Base-by-base conservation (phyloP, 1,284 basidiomycete species). In the Fomitopsis palustris region DNA sequence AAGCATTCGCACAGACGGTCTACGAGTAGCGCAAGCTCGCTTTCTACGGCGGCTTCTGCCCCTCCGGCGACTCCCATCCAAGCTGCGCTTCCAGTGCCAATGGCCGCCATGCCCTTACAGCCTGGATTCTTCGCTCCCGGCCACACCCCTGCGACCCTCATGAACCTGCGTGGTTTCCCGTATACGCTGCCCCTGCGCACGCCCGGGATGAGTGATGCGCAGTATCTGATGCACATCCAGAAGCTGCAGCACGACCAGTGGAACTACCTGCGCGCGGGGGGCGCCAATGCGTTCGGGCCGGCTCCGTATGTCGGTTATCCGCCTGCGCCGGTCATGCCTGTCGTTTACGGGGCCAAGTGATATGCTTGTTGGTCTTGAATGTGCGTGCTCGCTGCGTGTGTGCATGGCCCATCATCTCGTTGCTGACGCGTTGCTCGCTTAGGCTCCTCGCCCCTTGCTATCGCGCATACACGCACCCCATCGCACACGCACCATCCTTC, bases 1-100 rank as follows among this genome's bases (percentile, higher is more conserved):
- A 53, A 57, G 31, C 62, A 64, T n/a, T 58, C 61, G 0, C 65
- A 66, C 53, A 64, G 64, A 60, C 65, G 67, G 17, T 64, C 65
- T 19, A 58, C 67, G 4, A 65, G 63, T 35, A 67, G 64, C 25
- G 45, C 54, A 54, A 56, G 54, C 54, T 54, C 51, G 21, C 35
- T 54, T 7, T 35, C 59, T 1, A 39, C 29, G 10, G 51, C 51
- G 8, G 45, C 57, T 10, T 41, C 51, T 21, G n/a, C 51, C 2
- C 35, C 49, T 16, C 59, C 59, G 17, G 59, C 55, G 35, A 47
- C 59, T 8, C 42, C 59, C 29, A 16, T 57, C 23, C 42, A 29
- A n/a, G 17, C 55, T 31, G n/a, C 9, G 16, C 29, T 27, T 12
- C 55, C 55, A 1, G 35, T 35, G 21, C 27, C 47, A 8, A 23